Evolutionary conservation across 2,329 filamentous ascomycete species (phyloP), one percentile per base, ranked within the genome.

Genomic region (Exserohilum turcica): DNA sequence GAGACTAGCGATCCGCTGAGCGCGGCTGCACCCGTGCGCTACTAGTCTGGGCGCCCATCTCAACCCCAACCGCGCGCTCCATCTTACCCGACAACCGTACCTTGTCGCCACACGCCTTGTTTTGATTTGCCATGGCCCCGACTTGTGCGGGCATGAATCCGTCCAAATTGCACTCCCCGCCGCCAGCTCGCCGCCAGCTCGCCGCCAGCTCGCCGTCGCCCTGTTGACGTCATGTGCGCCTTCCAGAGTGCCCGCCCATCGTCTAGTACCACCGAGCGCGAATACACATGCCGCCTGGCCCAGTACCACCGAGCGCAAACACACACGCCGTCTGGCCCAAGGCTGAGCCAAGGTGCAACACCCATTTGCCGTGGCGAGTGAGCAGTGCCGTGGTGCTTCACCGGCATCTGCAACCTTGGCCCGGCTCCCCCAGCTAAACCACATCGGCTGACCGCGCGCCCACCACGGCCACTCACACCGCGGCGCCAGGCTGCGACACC

Each of bases 371-470:
- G 10, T 40, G 32, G 15, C 10, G n/a, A 48, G 45, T 49, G 6
- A 56, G 21, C 38, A 27, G 42, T 27, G 5, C 44, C 10, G 2
- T 36, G 15, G 21, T 46, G 10, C 31, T 32, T 61, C 60, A 63
- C 60, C 59, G 59, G 59, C 18, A 13, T 5, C 38, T 31, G 3
- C 16, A 10, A 56, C 10, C 58, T 61, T 59, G 58, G 60, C 57
- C 15, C 32, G 19, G 29, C 35, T 9, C 3, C 7, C 21, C 31
- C 2, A 33, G 6, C 37, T 36, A 45, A 43, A 7, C 32, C 42
- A 10, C 32, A 32, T 29, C 28, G 21, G 32, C 45, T 52, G 39
- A 53, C 56, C 49, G 49, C 46, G 12, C 35, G 24, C 32, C 15
- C 39, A 18, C n/a, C n/a, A 35, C 45, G 19, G 36, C 35, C 29